Evolutionary conservation across 306 rosid genomes (phyloP), one percentile per base, ranked within the genome.

Genomic region (Quillaja saponaria): DNA sequence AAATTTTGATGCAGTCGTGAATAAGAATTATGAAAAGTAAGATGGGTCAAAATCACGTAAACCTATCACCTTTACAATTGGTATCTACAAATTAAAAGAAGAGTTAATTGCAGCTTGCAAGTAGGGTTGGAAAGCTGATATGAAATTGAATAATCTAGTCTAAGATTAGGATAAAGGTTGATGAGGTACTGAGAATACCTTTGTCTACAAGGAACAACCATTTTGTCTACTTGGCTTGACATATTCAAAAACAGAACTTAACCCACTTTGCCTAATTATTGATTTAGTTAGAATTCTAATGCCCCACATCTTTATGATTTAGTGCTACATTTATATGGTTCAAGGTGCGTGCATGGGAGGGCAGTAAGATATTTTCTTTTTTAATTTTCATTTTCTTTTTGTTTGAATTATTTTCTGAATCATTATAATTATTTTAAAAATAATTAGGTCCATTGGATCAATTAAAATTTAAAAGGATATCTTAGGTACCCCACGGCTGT

Each of bases 181-280:
- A 61, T 65, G 67, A 61, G 65, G 55, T 34, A 49, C 49, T 66
- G 65, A 64, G 77, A 74, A 69, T 79, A 82, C 79, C 92, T 88
- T 88, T 72, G 90, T 82, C 84, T 66, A 49, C 15, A 85, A 80
- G 92, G 87, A 82, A 85, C 82, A 73, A 69, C 78, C 47, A 79
- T 67, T 78, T 78, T 78, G 79, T 67, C 78, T 5, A 49, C 73
- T 70, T 64, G 52, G 18, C 21, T n/a, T 35, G 21, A 17, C 45
- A 39, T 61, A 60, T 75, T 39, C 25, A 74, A 56, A 25, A 35
- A 52, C 49, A 49, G 54, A 13, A 41, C 13, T 28, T 33, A 44
- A 44, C 58, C 71, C 71, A 77, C 63, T 52, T 10, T 12, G 53
- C 33, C 57, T 51, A n/a, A 83, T 80, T 56, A 64, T 60, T 37